Evolutionary conservation across 2,329 filamentous ascomycete species (phyloP).

Genomic region (Aspergillus felis): DNA sequence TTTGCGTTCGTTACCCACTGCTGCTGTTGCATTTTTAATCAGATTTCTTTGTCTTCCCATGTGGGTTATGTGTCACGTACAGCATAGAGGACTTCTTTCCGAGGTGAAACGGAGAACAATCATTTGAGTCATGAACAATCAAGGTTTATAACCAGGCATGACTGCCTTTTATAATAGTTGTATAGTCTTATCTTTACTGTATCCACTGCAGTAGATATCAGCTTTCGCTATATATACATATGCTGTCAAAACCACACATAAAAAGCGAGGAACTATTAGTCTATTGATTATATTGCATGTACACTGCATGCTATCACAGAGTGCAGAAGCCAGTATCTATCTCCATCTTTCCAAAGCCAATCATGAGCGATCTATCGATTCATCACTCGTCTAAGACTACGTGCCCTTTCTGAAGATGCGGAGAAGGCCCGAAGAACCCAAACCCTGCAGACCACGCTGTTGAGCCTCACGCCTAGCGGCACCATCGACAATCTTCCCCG

Average conservation of each 20-base stretch:
- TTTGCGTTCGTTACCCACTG: slow-evolving; percentile 21
- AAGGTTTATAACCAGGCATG: neutral
- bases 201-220: no score
- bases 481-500: slow-evolving; percentile 23
- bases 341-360: neutral
- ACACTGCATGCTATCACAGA: neutral
- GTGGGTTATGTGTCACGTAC: slow-evolving; percentile 27
- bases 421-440: slow-evolving; percentile 15
- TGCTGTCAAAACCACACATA: no score
- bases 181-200: no score
- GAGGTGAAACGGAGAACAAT: slow-evolving; percentile 17
- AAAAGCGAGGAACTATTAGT: neutral
- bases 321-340: neutral
- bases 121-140: slow-evolving; percentile 2
- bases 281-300: neutral
- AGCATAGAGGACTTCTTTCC: slow-evolving; percentile 20
- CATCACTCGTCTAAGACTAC: neutral
- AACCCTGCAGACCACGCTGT: slow-evolving; percentile 35
- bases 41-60: slow-evolving; percentile 16
- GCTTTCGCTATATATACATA: neutral
- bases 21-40: slow-evolving; percentile 21
- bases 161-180: no score
- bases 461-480: slow-evolving; percentile 33
- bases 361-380: neutral
- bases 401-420: slow-evolving; percentile 4